Evolutionary conservation across 495 filamentous ascomycete genomes (phyloP), one percentile per base, ranked within the genome.

Genomic region (Aspergillus bertholletiae): DNA sequence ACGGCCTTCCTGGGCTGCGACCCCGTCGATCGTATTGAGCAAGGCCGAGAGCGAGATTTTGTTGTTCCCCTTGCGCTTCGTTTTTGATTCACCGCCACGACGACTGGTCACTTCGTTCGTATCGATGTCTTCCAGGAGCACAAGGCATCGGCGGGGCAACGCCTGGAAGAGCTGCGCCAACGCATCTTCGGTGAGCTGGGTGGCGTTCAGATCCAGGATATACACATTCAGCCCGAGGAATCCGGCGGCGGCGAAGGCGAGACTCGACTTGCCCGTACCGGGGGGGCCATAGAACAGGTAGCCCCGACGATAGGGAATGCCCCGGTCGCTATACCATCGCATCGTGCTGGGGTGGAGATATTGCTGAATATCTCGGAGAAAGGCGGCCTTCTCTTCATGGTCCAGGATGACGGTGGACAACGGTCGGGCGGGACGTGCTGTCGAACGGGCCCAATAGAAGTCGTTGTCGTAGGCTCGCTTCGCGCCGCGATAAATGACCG

Each of bases 1-100:
- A 24, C 88, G 80, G 23, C 89, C 90, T 70, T 93, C 89, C 51
- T 91, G 86, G 2, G 85, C 86, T 7, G 87, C 86, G 0, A 92
- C 89, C 24, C 90, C 89, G 60, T 95, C 90, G 55, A 95, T 88
- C 43, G 81, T 83, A 66, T 95, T 94, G n/a, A 95, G 75, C 0
- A 95, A 75, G 0, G 87, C 88, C 0, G 88, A 91, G 7, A 93
- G 75, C 0, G 88, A 85, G 40, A 92, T 2, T 4, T 23, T 46
- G n/a, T 20, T 30, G 24, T 46, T 32, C 20, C 51, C 51, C 21
- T 53, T 45, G 18, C 23, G 37, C 18, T 46, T 49, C 18, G 27
- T 23, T 0, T 45, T 21, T 84, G 53, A 34, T 15, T 51, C 53
- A 15, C 18, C 76, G 73, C 18, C 37, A 17, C 85, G 77, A 27